phyloP scores from a whole-genome alignment of 257 asterid genomes.

The Penstemon davidsonii region DNA sequence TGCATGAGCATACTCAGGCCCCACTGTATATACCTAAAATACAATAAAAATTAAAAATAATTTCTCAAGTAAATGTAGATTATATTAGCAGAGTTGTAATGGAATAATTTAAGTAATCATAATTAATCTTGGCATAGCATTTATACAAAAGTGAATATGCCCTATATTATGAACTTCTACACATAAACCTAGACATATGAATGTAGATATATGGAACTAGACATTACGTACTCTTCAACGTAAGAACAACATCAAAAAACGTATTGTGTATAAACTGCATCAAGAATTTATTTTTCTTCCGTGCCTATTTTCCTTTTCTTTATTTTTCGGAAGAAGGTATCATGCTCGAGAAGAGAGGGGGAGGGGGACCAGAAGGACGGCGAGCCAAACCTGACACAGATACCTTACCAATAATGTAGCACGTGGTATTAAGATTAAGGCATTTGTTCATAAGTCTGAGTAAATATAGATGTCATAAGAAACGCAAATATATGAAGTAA shows the following conservation, averaged over 20 bases:
- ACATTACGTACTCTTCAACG: too few species aligned
- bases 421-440: neutral
- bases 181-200: too few species aligned
- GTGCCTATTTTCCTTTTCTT: neutral
- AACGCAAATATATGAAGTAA: neutral
- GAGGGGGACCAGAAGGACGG: neutral
- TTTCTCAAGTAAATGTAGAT: constrained; percentile 8
- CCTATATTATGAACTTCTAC: too few species aligned
- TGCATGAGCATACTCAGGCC: constrained; percentile 98
- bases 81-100: neutral
- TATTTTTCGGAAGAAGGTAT: neutral
- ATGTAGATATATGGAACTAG: too few species aligned
- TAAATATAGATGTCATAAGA: neutral
- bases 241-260: too few species aligned
- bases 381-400: neutral
- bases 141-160: too few species aligned
- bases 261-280: constrained; percentile 5
- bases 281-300: constrained; percentile 5
- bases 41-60: constrained; percentile 20
- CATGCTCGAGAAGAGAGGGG: constrained; percentile 3
- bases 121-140: too few species aligned
- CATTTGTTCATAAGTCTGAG: neutral
- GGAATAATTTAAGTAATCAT: too few species aligned
- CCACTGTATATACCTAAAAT: constrained; percentile 86
- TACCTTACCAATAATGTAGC: neutral